Evolutionary conservation across 2,329 filamentous ascomycete species (phyloP).

Genomic region (Aspergillus neoniger): DNA sequence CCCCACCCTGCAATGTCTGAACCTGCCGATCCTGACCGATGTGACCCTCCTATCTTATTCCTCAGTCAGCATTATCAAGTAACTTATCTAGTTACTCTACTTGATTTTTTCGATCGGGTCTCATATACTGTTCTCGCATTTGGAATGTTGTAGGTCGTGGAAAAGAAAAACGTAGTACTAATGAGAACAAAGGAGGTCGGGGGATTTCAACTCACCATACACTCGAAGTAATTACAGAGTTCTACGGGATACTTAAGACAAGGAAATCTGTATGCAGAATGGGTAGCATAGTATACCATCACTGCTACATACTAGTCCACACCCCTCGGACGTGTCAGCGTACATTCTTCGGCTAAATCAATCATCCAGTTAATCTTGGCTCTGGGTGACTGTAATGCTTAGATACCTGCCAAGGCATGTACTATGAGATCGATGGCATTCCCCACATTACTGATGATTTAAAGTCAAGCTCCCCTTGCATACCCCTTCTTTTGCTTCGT

Average conservation of each 20-base stretch:
- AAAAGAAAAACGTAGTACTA: no score
- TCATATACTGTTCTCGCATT: neutral
- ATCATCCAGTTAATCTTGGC: neutral
- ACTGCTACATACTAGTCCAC: neutral
- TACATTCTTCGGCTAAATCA: neutral
- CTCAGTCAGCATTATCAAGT: no score
- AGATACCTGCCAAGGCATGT: neutral
- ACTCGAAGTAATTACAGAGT: no score
- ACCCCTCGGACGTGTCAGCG: neutral
- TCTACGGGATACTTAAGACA: no score
- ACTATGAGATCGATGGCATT: neutral
- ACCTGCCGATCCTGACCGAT: conserved; percentile 1
- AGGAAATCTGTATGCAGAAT: no score
- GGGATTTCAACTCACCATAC: neutral
- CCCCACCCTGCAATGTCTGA: conserved; percentile 1
- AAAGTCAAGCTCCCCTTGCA: neutral
- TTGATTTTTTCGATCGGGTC: neutral
- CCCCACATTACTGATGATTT: conserved; percentile 1
- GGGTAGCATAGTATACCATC: no score
- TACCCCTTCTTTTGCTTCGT: neutral
- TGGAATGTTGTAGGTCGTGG: neutral
- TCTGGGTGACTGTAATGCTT: neutral
- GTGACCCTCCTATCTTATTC: no score
- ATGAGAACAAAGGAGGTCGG: neutral
- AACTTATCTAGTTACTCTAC: no score